Evolutionary conservation across 1,139 yeast genomes (phyloP), one percentile per base, ranked within the genome.

Genomic region (Debaryomyces sp.): DNA sequence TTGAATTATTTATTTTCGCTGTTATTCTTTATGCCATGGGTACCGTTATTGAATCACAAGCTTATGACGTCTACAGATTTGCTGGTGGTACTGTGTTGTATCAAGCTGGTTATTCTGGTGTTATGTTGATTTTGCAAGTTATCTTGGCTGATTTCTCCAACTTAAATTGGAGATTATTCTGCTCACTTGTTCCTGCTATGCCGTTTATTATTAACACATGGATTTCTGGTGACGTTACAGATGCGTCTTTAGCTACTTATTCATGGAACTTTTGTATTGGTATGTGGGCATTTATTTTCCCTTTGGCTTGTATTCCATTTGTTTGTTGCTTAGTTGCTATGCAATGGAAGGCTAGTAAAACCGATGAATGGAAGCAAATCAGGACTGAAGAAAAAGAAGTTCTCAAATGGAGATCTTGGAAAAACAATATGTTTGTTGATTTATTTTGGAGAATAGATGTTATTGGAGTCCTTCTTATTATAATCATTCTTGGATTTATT

Each of bases 251-350:
- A 29, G 54, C 59, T n/a, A 37, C 50, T 7, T 66, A 71, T 62
- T 54, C 66, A 2, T 87, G 95, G 95, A 75, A 80, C 34, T 87
- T 85, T 82, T 85, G 85, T 57, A 83, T 86, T 56, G 92, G 87
- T 37, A 85, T 87, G 80, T 87, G 89, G 89, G 91, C 91, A 1
- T 84, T 85, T 60, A 84, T 87, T 52, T 77, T 84, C 70, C 92
- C 94, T 23, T 71, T 85, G 30, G 63, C 81, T 5, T 73, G 85
- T 56, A 50, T 87, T 21, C 94, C 94, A 23, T 67, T 87, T 49
- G 56, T 84, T 26, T 52, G 54, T 9, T 78, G 85, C 57, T 70
- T 84, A 58, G 34, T 74, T 9, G 87, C 85, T 62, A 84, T 85
- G 87, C 63, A 75, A 52, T 63, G 63, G 45, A 61, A 69, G 48